These are phyloP conservation scores for Pseudoturritis turrita DNA, from an alignment of 345 rosid genomes.

Conservation along the genomic window DNA sequence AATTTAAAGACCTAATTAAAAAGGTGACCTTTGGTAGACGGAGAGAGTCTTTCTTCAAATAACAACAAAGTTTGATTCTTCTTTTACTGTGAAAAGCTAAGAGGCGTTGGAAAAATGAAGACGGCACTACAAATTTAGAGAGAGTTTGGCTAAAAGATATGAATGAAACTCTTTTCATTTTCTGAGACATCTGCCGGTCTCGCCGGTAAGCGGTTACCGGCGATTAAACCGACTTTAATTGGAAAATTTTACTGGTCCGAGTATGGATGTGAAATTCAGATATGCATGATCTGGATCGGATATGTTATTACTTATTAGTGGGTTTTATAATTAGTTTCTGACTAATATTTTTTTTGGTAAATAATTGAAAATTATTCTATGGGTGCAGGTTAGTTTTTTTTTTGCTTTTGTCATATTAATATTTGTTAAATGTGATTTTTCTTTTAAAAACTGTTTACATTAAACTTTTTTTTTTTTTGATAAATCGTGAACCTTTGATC, in stretches of 20 bases:
- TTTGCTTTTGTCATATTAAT: no score
- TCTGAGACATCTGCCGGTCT: background rate
- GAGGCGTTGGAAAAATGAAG: conserved; percentile 8
- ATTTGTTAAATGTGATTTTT: no score
- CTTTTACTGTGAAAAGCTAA: background rate
- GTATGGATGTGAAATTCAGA: background rate
- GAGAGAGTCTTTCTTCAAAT: background rate
- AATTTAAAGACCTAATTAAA: background rate
- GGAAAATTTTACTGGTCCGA: background rate
- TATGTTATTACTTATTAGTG: no score
- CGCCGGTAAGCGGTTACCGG: conserved; percentile 15
- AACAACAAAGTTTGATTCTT: background rate
- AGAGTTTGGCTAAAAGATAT: background rate
- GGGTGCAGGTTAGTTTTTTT: no score
- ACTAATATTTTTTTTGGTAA: no score
- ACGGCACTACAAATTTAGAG: background rate
- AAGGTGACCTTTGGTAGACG: conserved; percentile 21
- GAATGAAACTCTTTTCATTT: background rate
- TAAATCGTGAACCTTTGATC: no score
- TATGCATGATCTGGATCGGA: background rate
- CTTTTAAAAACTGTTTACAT: no score
- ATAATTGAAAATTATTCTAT: no score
- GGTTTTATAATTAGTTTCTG: no score
- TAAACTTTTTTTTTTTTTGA: no score
- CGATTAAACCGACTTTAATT: conserved; percentile 2